Evolutionary conservation across 352 stramenopile genomes (phyloP).

Genomic region (Phytophthora ohioensis): DNA sequence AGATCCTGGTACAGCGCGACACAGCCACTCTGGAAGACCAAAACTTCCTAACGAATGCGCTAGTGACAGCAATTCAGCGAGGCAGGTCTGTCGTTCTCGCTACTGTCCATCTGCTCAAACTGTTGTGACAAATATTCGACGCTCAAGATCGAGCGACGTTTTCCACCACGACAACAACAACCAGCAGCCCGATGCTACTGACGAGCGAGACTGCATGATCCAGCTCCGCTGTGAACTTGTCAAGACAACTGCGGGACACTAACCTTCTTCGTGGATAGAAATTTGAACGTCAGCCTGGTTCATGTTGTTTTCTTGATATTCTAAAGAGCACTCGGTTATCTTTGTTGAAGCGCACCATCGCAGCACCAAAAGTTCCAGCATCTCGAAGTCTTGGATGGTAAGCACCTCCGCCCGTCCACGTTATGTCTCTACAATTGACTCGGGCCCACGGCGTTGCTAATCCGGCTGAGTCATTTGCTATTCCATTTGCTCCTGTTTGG

Average conservation of each 20-base stretch:
- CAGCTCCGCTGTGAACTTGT: slow-evolving; percentile 26
- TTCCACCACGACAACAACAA: slow-evolving; percentile 7
- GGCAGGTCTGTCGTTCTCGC: slow-evolving; percentile 25
- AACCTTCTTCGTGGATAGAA: slow-evolving; percentile 27
- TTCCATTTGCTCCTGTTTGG: slow-evolving; percentile 35
- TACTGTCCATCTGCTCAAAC: slow-evolving; percentile 37
- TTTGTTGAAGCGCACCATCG: slow-evolving; percentile 92
- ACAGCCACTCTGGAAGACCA: slow-evolving; percentile 21
- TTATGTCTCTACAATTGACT: slow-evolving; percentile 16
- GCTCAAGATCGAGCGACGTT: slow-evolving; percentile 42
- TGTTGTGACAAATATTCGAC: slow-evolving; percentile 49
- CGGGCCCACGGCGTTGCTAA: slow-evolving; percentile 13
- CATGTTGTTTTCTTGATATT: slow-evolving; percentile 93
- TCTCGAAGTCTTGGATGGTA: slow-evolving; percentile 92
- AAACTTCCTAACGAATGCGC: slow-evolving; percentile 29
- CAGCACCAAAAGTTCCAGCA: slow-evolving; percentile 90
- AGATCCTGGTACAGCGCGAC: slow-evolving; percentile 45
- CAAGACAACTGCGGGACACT: slow-evolving; percentile 10
- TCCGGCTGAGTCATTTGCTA: slow-evolving; percentile 20
- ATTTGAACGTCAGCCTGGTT: slow-evolving; percentile 82
- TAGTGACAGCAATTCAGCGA: slow-evolving; percentile 28
- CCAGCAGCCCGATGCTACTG: slow-evolving; percentile 2
- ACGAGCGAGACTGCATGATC: slow-evolving; percentile 20
- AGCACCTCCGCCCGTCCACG: slow-evolving; percentile 53
- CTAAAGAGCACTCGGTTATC: slow-evolving; percentile 89